phyloP scores from a whole-genome alignment of 75 land plant genomes.

The Selaginella tamariscina region DNA sequence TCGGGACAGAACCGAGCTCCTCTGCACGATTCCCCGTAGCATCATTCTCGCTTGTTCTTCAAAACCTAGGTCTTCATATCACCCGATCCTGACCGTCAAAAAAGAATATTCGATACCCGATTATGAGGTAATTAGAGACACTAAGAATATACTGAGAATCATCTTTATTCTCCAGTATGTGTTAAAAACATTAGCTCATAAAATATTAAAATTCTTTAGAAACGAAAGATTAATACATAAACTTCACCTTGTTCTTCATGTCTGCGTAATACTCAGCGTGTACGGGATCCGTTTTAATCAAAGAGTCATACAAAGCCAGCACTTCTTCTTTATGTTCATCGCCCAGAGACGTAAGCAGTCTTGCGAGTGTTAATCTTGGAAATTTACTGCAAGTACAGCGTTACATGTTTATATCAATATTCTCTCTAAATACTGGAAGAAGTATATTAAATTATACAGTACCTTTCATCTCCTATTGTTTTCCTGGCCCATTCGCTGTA shows the following conservation, averaged over 20 bases:
- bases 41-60: not conserved
- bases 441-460: not conserved
- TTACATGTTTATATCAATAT: no score
- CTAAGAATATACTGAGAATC: no score
- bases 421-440: not conserved
- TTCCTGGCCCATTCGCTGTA: slow-evolving; percentile 73
- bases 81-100: no score
- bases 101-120: no score
- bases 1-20: not conserved
- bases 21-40: not conserved
- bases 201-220: no score
- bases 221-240: no score
- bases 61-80: no score
- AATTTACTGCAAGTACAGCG: not conserved
- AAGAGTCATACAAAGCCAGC: slow-evolving; percentile 32
- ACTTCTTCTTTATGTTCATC: slow-evolving; percentile 43
- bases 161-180: no score
- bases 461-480: not conserved
- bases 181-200: no score
- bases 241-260: not conserved
- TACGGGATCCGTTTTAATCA: slow-evolving; percentile 49
- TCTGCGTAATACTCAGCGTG: slow-evolving; percentile 57
- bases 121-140: no score
- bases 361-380: slow-evolving; percentile 49
- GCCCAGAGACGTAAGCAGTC: slow-evolving; percentile 55